Conservation (phyloP, 179 eudicot genomes). For the Carnegiea gigantea region DNA sequence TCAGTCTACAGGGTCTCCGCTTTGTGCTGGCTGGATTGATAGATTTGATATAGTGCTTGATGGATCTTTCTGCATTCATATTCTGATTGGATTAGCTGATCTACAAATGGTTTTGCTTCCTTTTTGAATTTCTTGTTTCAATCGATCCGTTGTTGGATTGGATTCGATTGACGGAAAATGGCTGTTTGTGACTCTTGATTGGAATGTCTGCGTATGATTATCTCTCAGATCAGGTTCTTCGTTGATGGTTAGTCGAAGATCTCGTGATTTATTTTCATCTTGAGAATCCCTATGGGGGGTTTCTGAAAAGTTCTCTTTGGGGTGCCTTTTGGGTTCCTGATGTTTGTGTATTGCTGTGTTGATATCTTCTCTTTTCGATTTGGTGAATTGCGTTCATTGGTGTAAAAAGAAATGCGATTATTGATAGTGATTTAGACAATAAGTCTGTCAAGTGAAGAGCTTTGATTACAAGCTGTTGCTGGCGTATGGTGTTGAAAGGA, state of each 20-base stretch:
- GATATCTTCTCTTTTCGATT: background rate
- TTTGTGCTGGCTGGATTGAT: background rate
- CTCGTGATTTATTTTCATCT: background rate
- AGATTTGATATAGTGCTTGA: slow-evolving; percentile 1
- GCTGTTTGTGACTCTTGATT: background rate
- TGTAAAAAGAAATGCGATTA: background rate
- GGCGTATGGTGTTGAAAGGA: background rate
- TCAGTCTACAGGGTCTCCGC: background rate
- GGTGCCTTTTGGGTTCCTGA: background rate
- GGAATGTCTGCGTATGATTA: background rate
- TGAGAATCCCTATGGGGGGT: background rate
- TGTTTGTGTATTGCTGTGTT: background rate
- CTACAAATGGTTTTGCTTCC: background rate
- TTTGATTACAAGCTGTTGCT: background rate
- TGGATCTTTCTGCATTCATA: background rate
- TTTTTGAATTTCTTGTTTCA: background rate
- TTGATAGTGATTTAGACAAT: background rate
- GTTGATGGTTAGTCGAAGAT: background rate
- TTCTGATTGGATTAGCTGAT: background rate
- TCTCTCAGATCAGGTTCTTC: background rate
- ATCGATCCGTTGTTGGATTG: slow-evolving; percentile 17
- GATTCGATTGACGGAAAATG: background rate
- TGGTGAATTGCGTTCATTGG: background rate
- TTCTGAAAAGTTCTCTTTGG: background rate
- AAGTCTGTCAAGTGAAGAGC: background rate